Conservation (phyloP, 768 basidiomycete species). For the Russula earlei region DNA sequence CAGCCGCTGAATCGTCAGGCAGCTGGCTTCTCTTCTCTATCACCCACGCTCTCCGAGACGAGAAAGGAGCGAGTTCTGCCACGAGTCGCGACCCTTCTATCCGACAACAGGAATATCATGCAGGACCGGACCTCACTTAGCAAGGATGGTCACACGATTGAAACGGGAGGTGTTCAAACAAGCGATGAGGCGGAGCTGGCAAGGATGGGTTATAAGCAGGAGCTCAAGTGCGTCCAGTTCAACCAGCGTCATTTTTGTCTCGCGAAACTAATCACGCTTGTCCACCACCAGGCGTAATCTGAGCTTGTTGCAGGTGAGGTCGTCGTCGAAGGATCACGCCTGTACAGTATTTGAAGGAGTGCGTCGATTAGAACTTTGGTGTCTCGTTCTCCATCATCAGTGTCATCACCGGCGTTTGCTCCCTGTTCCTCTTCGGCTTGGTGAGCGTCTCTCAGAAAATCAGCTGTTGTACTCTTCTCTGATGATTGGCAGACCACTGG, state of each 20-base stretch:
- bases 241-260: neutral
- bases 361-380: conserved; percentile 48
- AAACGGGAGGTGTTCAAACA: conserved; percentile 1
- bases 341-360: neutral
- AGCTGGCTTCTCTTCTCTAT: too few relatives aligned
- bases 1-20: too few relatives aligned
- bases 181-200: conserved; percentile 55
- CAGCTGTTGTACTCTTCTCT: neutral
- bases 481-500: conserved; percentile 48
- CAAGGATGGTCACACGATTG: too few relatives aligned
- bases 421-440: conserved; percentile 59
- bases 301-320: conserved; percentile 47
- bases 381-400: conserved; percentile 72
- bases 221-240: conserved; percentile 40
- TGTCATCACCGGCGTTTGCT: conserved; percentile 62
- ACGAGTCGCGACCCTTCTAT: too few relatives aligned
- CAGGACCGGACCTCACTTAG: too few relatives aligned
- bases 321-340: neutral
- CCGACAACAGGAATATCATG: too few relatives aligned
- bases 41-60: too few relatives aligned
- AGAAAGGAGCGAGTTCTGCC: too few relatives aligned
- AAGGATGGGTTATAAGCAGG: conserved; percentile 66
- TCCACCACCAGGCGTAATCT: conserved; percentile 43
- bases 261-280: neutral
- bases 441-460: conserved; percentile 30